Conservation (phyloP, 768 basidiomycete genomes). For the Auriscalpium vulgare region DNA sequence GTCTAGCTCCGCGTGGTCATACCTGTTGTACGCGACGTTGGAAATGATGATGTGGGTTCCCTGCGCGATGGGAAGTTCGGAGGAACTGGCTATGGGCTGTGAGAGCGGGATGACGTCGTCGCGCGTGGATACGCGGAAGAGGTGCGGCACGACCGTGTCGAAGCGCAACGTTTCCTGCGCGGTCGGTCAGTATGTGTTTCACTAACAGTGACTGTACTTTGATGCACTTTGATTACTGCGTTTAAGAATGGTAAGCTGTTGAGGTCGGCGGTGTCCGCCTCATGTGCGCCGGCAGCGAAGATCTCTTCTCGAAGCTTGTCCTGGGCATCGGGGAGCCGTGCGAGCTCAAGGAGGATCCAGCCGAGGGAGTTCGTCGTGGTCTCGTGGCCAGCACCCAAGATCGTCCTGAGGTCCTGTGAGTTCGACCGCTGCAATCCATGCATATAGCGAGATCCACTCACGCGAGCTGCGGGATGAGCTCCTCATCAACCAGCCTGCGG, state of each 20-base stretch:
- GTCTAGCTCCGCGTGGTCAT: neutral
- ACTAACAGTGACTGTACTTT: neutral
- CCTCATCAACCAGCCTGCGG: conserved; percentile 5
- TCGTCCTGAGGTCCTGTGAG: conserved; percentile 1
- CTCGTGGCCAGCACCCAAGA: conserved; percentile 8
- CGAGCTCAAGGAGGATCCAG: conserved; percentile 11
- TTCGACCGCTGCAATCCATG: neutral
- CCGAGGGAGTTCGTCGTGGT: conserved; percentile 5
- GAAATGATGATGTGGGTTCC: conserved; percentile 5
- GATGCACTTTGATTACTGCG: conserved; percentile 13
- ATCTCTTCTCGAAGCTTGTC: conserved; percentile 12
- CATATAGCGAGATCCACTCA: neutral
- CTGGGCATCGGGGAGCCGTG: conserved; percentile 2
- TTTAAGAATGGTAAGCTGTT: conserved; percentile 2
- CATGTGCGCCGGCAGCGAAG: neutral
- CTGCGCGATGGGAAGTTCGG: conserved; percentile 1
- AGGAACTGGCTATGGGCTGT: neutral
- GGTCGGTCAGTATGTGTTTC: neutral
- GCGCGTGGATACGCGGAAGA: conserved; percentile 12
- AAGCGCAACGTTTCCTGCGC: conserved; percentile 19
- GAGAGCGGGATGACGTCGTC: conserved; percentile 20
- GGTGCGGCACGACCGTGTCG: conserved; percentile 13
- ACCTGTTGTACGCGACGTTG: conserved; percentile 9
- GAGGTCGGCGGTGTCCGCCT: neutral
- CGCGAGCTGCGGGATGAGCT: conserved; percentile 7